Base-by-base conservation (phyloP, 176 grass and related monocot genomes). In the Oryza meyeriana region DNA sequence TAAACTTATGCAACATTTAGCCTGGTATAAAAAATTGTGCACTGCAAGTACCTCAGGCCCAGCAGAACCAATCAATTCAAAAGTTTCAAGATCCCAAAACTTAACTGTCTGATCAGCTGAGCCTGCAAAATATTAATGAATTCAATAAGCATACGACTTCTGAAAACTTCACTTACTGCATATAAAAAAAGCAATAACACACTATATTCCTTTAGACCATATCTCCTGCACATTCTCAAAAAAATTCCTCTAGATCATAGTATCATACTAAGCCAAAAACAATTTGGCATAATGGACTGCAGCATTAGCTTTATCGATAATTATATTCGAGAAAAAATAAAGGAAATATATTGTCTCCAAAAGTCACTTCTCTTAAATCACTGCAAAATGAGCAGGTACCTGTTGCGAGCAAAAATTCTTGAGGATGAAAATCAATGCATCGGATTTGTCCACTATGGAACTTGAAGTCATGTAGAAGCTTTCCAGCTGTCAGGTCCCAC, bases 81-180 rank as follows among this genome's bases (percentile, higher is more conserved):
- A 98, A 63, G 93, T 98, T 85, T 98, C 96, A 62, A 98, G 89
- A 66, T 98, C 96, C 96, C 96, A 98, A 91, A 98, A 95, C 41
- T 95, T 98, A 61, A 98, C 92, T 1, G 92, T 98, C 64, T 75
- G 89, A 79, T 98, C 93, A 78, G 86, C 84, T 59, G 93, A 95
- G 27, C 93, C 96, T 95, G 82, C 31, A 86, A 93, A 80, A 83
- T 75, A 69, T 70, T 34, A 86, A 20, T 50, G 59, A 76, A 82
- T 52, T 67, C 50, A 38, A 36, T 81, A 10, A 72, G 66, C 39
- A 83, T 11, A 77, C 62, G n/a, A 61, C 33, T n/a, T 72, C n/a
- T 38, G 76, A 63, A 74, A 76, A 31, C 2, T 33, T 81, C 28
- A 71, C 12, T 69, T 48, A 72, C 2, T 44, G 36, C 5, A 29